Base-by-base conservation (phyloP, 768 basidiomycete species). In the Trametes cingulata region DNA sequence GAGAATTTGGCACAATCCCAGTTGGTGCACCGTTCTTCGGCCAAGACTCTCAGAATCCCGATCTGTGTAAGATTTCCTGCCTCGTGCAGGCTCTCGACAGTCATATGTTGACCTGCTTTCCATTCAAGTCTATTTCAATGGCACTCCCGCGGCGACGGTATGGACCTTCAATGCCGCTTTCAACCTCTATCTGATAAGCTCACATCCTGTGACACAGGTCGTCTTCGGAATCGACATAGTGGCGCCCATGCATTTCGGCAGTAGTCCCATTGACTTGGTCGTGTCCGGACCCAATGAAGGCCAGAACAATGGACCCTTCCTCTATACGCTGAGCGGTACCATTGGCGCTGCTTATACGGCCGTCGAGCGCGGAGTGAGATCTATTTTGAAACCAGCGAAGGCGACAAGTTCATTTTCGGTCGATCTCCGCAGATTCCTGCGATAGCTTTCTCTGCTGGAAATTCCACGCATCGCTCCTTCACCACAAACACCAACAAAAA, bases 281-380 rank as follows among this genome's bases (percentile, higher is more conserved):
- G 71, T 73, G 1, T 66, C 71, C 24, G 72, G 72, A 13, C 72
- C 72, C 0, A 73, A 73, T 51, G 71, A 73, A 52, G 71, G 72
- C 19, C 60, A 55, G 15, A 73, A 73, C 53, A 62, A 60, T 33
- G 72, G 71, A 0, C 71, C 70, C 3, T 72, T 72, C 60, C 37
- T 70, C 47, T 73, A 64, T 57, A 73, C 71, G 0, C 61, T 72
- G 20, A 71, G 69, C 48, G 71, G 72, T 13, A 72, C 72, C 5
- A 66, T 73, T 24, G 72, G 71, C 15, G 72, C 70, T 15, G 63
- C 72, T 7, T 72, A 72, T 58, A 61, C 61, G 4, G 52, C 70
- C 15, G 66, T 72, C 13, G 70, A 73, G 42, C 62, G 70, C 27
- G 71, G 70, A 13, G 71, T 73, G 46, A 56, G 69, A 2, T 36